Evolutionary conservation across 345 rosid genomes (phyloP).

Genomic region (Aquilaria malaccensis): DNA sequence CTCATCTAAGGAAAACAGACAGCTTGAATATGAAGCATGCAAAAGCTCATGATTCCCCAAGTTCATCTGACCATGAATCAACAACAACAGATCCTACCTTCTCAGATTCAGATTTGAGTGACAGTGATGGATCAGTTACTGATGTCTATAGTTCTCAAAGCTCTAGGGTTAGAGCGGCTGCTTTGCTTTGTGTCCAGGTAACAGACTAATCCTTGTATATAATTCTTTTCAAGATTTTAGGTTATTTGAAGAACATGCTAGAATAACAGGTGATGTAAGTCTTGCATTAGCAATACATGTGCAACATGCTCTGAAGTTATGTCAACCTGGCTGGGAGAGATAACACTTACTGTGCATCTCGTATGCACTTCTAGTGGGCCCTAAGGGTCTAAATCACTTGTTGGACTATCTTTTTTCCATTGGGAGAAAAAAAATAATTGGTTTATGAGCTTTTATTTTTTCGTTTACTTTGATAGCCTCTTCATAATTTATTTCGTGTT

Average conservation of each 20-base stretch:
- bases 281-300: background rate
- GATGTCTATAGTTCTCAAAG: slow-evolving; percentile 37
- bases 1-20: slow-evolving; percentile 78
- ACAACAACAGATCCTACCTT: slow-evolving; percentile 37
- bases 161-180: slow-evolving; percentile 78
- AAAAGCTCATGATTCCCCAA: slow-evolving; percentile 28
- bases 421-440: too few species aligned
- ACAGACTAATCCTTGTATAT: slow-evolving; percentile 13
- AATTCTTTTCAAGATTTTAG: slow-evolving; percentile 7
- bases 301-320: background rate
- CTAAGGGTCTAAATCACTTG: too few species aligned
- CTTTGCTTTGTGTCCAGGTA: slow-evolving; percentile 79
- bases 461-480: too few species aligned
- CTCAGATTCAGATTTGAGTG: slow-evolving; percentile 93
- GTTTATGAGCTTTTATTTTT: too few species aligned
- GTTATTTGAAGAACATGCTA: background rate
- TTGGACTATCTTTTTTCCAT: too few species aligned
- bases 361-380: too few species aligned
- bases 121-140: slow-evolving; percentile 54
- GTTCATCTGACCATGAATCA: slow-evolving; percentile 41
- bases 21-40: slow-evolving; percentile 28
- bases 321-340: background rate
- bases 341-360: too few species aligned
- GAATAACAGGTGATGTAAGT: too few species aligned
- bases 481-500: too few species aligned